Evolutionary conservation across 257 asterid species (phyloP).

Genomic region (Scutellaria barbata): DNA sequence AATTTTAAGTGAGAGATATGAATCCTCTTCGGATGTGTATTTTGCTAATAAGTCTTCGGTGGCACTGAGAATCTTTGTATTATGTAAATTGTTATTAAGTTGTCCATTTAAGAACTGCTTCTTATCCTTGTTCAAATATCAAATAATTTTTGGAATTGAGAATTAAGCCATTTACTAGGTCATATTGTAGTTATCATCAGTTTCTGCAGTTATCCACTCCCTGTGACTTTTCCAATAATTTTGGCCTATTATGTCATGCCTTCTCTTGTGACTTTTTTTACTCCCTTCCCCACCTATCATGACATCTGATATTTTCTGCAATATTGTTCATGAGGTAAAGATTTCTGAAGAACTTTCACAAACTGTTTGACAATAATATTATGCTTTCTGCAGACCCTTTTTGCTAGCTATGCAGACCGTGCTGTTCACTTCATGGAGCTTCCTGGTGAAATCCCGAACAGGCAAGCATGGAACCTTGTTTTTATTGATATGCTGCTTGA

Average conservation of each 20-base stretch:
- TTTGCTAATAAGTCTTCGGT: not conserved
- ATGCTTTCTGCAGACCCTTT: slow-evolving; percentile 68
- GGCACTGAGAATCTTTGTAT: not conserved
- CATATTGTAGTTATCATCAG: not conserved
- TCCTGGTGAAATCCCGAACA: slow-evolving; percentile 96
- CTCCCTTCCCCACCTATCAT: not conserved
- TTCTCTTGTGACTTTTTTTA: slow-evolving; percentile 6
- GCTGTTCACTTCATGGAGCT: slow-evolving; percentile 98
- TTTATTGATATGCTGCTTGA: slow-evolving; percentile 22
- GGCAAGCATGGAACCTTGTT: slow-evolving; percentile 53
- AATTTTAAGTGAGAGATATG: slow-evolving; percentile 2
- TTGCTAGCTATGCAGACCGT: slow-evolving; percentile 88
- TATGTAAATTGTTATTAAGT: not conserved
- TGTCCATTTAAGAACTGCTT: slow-evolving; percentile 12
- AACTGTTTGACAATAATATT: slow-evolving; percentile 15
- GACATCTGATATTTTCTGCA: slow-evolving; percentile 1
- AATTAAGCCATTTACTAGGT: slow-evolving; percentile 14
- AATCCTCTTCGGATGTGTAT: not conserved
- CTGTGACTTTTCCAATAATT: slow-evolving; percentile 15
- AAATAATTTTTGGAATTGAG: slow-evolving; percentile 20
- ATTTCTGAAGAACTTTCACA: slow-evolving; percentile 6
- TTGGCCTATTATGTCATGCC: slow-evolving; percentile 2
- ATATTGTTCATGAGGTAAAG: slow-evolving; percentile 13
- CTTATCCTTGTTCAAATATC: not conserved
- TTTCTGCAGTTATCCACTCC: not conserved